phyloP scores from a whole-genome alignment of 1,284 basidiomycete genomes.

The Calocybe gambosa region DNA sequence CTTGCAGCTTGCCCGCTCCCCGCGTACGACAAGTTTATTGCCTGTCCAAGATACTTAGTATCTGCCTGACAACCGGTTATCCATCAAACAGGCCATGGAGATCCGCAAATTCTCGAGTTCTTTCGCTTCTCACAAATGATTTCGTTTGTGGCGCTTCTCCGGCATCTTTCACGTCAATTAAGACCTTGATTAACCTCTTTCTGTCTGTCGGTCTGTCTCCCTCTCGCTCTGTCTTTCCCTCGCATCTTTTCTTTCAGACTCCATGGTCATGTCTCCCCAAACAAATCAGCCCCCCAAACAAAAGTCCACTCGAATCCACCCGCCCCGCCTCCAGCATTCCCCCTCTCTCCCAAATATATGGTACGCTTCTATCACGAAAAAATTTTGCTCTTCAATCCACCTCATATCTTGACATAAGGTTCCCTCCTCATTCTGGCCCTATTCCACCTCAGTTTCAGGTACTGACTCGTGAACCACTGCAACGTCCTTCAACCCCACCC shows the following conservation, averaged over 20 bases:
- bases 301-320: slow-evolving; percentile 24
- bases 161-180: slow-evolving; percentile 37
- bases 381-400: not conserved
- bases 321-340: slow-evolving; percentile 49
- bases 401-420: slow-evolving; percentile 24
- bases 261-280: slow-evolving; percentile 23
- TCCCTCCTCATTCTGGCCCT: slow-evolving; percentile 35
- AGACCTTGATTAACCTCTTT: slow-evolving; percentile 27
- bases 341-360: slow-evolving; percentile 58
- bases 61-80: slow-evolving; percentile 29
- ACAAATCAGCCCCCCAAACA: slow-evolving; percentile 4
- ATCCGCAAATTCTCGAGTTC: slow-evolving; percentile 32
- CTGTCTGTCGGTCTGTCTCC: slow-evolving; percentile 15
- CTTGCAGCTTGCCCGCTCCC: too few species aligned
- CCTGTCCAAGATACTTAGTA: slow-evolving; percentile 26
- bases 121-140: slow-evolving; percentile 27
- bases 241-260: slow-evolving; percentile 17
- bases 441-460: slow-evolving; percentile 26
- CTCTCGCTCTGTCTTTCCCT: slow-evolving; percentile 21
- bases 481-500: slow-evolving; percentile 29
- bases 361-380: slow-evolving; percentile 25
- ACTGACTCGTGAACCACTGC: slow-evolving; percentile 19
- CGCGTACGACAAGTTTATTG: slow-evolving; percentile 24
- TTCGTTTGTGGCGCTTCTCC: slow-evolving; percentile 23
- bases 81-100: slow-evolving; percentile 32